Conservation (phyloP, 495 filamentous ascomycete species). For the Patellaria atrata region DNA sequence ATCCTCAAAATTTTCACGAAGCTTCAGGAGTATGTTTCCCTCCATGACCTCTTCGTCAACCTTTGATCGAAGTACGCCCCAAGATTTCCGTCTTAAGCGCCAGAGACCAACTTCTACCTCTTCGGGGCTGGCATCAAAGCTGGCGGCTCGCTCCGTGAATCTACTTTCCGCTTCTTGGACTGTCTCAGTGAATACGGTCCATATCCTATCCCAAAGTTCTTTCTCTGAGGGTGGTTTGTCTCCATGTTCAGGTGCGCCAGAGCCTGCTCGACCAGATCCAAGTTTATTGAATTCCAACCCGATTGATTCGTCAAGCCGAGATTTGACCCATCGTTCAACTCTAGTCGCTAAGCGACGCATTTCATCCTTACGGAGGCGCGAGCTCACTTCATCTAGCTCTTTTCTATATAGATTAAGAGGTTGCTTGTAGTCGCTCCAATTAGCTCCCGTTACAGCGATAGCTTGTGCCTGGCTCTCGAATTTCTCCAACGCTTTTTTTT, state of each 20-base stretch:
- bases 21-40: conserved; percentile 85
- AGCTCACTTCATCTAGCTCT: conserved; percentile 76
- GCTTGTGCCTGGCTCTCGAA: conserved; percentile 67
- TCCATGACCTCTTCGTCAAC: conserved; percentile 98
- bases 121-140: conserved; percentile 81
- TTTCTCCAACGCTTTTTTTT: conserved; percentile 52
- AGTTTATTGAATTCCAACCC: conserved; percentile 91
- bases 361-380: conserved; percentile 73
- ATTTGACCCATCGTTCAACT: conserved; percentile 84
- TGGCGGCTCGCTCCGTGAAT: conserved; percentile 75
- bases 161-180: conserved; percentile 71
- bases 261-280: conserved; percentile 68
- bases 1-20: conserved; percentile 97
- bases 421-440: conserved; percentile 65
- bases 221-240: conserved; percentile 60
- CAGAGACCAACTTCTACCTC: conserved; percentile 91
- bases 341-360: conserved; percentile 84
- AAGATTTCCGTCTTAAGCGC: conserved; percentile 82
- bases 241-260: conserved; percentile 61
- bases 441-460: conserved; percentile 56
- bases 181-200: conserved; percentile 72
- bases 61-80: conserved; percentile 76
- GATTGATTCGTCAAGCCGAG: conserved; percentile 71
- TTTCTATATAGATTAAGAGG: conserved; percentile 51
- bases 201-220: conserved; percentile 91